phyloP scores from a whole-genome alignment of 352 stramenopile species.

The Pythium sukuiense region DNA sequence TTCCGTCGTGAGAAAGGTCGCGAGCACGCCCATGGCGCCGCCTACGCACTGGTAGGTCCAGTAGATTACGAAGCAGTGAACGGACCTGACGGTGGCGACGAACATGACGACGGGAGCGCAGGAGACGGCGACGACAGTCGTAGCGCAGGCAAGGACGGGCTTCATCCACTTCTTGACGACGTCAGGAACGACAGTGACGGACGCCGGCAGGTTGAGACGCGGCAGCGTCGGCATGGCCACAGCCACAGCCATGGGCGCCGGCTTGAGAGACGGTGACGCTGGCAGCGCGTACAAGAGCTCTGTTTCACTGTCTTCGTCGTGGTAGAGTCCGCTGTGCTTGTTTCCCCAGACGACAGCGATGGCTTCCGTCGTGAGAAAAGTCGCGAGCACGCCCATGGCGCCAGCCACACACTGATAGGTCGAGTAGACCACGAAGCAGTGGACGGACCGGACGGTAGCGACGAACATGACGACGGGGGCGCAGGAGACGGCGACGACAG shows the following conservation, averaged over 20 bases:
- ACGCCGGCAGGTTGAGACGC: constrained; percentile 22
- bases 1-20: constrained; percentile 16
- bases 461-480: constrained; percentile 33
- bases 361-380: constrained; percentile 16
- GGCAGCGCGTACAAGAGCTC: neutral
- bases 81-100: constrained; percentile 12
- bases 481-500: constrained; percentile 23
- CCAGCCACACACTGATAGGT: neutral
- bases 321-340: constrained; percentile 22
- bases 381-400: neutral
- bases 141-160: constrained; percentile 25
- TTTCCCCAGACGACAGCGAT: constrained; percentile 15
- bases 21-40: neutral
- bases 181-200: constrained; percentile 16
- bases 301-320: constrained; percentile 18
- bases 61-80: neutral
- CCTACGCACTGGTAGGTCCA: neutral
- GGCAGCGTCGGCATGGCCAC: constrained; percentile 29
- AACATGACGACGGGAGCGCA: constrained; percentile 34
- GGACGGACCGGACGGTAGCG: neutral
- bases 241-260: constrained; percentile 8
- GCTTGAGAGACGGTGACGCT: constrained; percentile 27
- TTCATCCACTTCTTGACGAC: constrained; percentile 31
- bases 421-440: neutral
- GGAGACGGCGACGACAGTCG: constrained; percentile 20